Evolutionary conservation across 2,329 filamentous ascomycete genomes (phyloP).

Genomic region (Clarireedia paspali): DNA sequence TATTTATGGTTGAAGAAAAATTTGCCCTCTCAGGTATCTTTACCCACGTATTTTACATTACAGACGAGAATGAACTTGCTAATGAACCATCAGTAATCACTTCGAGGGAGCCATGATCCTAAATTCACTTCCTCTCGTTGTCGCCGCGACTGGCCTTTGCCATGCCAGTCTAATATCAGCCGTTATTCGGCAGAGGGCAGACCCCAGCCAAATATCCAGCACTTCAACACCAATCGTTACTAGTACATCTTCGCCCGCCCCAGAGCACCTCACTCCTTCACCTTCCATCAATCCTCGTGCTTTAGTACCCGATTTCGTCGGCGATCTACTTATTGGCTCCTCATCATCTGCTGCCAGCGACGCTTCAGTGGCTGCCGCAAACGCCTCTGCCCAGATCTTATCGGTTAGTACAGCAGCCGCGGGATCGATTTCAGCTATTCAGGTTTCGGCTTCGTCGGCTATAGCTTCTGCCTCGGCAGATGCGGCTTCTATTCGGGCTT

Average conservation of each 20-base stretch:
- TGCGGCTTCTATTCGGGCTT: background rate
- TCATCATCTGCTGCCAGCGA: background rate
- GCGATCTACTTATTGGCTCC: background rate
- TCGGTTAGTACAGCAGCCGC: background rate
- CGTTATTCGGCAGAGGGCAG: background rate
- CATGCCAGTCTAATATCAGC: background rate
- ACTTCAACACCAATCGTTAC: background rate
- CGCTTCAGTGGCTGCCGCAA: background rate
- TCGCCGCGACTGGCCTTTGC: slow-evolving; percentile 3
- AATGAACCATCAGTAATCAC: background rate
- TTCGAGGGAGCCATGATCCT: slow-evolving; percentile 1
- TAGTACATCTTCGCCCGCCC: background rate
- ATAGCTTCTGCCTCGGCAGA: background rate
- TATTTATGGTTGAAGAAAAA: background rate
- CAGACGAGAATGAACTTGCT: background rate
- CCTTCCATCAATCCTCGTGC: background rate
- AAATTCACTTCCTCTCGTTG: background rate
- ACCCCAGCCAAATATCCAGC: background rate
- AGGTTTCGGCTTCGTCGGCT: background rate
- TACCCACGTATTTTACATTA: background rate
- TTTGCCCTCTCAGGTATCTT: background rate
- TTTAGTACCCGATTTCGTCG: background rate
- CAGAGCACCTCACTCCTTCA: background rate
- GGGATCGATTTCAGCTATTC: background rate
- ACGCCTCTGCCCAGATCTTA: background rate